Conservation (phyloP, 2,329 filamentous ascomycete species). For the Cercospora beticola region DNA sequence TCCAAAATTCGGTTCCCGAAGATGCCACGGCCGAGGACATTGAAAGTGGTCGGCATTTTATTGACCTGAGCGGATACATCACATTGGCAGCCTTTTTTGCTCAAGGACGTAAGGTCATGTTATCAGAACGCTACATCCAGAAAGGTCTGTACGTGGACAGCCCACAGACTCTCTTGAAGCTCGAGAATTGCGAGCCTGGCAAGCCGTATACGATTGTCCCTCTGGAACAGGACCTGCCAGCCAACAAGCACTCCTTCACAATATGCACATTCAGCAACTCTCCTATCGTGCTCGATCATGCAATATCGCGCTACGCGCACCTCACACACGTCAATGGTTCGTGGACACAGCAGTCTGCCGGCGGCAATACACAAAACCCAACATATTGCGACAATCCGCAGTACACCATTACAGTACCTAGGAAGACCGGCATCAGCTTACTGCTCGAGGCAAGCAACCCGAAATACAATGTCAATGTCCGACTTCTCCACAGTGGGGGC, state of each 20-base stretch:
- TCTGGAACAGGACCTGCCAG: conserved; percentile 74
- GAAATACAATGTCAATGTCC: conserved; percentile 77
- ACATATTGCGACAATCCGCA: conserved; percentile 86
- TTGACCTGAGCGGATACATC: conserved; percentile 68
- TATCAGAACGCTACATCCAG: conserved; percentile 69
- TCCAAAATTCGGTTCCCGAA: conserved; percentile 45
- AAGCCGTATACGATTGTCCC: conserved; percentile 64
- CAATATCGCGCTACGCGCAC: conserved; percentile 60
- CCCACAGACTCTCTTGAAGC: conserved; percentile 80
- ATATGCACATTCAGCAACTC: conserved; percentile 75
- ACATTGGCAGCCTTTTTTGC: conserved; percentile 78
- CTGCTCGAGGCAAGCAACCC: conserved; percentile 67
- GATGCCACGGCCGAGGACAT: conserved; percentile 36
- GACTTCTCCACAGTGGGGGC: conserved; percentile 75
- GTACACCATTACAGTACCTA: conserved; percentile 64
- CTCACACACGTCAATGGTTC: conserved; percentile 60
- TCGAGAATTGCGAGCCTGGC: conserved; percentile 60
- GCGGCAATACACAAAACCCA: conserved; percentile 75
- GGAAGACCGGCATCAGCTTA: conserved; percentile 64
- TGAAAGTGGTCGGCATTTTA: conserved; percentile 45
- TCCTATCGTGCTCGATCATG: conserved; percentile 61
- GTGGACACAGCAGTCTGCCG: conserved; percentile 79
- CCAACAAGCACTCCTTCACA: conserved; percentile 77
- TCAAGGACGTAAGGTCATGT: conserved; percentile 68
- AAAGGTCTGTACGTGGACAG: conserved; percentile 89